Conservation (phyloP, 352 stramenopile species). For the Phytophthora melonis region DNA sequence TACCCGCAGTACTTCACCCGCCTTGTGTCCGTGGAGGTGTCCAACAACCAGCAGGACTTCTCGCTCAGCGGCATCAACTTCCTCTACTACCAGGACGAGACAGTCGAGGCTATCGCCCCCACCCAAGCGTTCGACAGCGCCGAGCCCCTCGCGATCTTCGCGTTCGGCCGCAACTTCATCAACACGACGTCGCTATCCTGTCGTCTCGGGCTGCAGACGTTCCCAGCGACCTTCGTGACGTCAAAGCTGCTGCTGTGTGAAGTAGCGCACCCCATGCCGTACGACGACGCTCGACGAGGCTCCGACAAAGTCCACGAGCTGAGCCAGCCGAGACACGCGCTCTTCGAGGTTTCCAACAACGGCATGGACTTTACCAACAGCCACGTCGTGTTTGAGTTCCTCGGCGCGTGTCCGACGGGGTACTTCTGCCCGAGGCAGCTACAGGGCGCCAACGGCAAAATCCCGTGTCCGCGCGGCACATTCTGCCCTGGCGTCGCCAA, state of each 20-base stretch:
- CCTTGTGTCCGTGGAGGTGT: constrained; percentile 94
- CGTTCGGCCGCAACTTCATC: constrained; percentile 86
- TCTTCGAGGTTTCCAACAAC: constrained; percentile 96
- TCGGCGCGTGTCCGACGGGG: constrained; percentile 85
- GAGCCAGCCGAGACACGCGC: constrained; percentile 46
- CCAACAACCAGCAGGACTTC: constrained; percentile 97
- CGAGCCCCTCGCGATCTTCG: constrained; percentile 65
- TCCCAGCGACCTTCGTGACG: constrained; percentile 90
- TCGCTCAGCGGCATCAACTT: constrained; percentile 92
- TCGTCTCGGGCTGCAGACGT: constrained; percentile 83
- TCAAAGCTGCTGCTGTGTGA: constrained; percentile 91
- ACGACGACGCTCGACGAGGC: constrained; percentile 45
- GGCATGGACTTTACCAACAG: constrained; percentile 93
- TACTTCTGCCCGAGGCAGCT: constrained; percentile 88
- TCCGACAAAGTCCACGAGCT: constrained; percentile 28
- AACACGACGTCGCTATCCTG: constrained; percentile 94
- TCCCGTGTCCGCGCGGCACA: constrained; percentile 76
- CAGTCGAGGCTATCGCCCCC: constrained; percentile 73
- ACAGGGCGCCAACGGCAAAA: constrained; percentile 39
- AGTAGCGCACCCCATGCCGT: constrained; percentile 48
- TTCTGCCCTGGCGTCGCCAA: constrained; percentile 86
- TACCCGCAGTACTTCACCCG: constrained; percentile 91
- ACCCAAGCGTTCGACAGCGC: constrained; percentile 55
- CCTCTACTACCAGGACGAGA: constrained; percentile 92
- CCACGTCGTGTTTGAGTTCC: constrained; percentile 76